Evolutionary conservation across 2,329 filamentous ascomycete species (phyloP), one percentile per base, ranked within the genome.

Genomic region (Trichoderma guizhouense): DNA sequence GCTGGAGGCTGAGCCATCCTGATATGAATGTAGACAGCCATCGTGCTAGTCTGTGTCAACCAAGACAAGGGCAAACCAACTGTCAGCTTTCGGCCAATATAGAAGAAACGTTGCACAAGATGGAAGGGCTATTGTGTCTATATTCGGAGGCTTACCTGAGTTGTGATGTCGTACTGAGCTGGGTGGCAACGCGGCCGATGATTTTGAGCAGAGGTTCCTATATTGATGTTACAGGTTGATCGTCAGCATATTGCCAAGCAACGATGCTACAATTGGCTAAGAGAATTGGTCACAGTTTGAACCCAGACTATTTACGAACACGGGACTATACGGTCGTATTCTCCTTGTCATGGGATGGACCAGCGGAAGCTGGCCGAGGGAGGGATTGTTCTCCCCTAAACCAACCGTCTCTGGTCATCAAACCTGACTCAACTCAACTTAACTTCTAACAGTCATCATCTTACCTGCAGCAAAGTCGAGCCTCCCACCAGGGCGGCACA

Each of bases 401-500:
- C 26, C 65, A 43, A 26, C 53, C 65, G n/a, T 47, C 34, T 69
- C 55, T 9, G 14, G 36, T 30, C 51, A 39, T 9, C 57, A 21
- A 47, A 36, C 36, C 34, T 60, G 36, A 61, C 51, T 39, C 36
- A 28, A 67, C 51, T 3, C 32, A 11, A 34, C 34, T 34, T 21
- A 11, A 32, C 34, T 34, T 15, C 18, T 39, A 21, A 53, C 58
- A 14, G 34, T 18, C 14, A 65, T 69, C 60, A 61, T 76, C 83
- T 76, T 81, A 87, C 88, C 83, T 90, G 85, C n/a, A 91, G 77
- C n/a, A 91, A 78, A 28, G 88, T 89, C 74, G 86, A 87, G 51
- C 89, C 88, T 39, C 89, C 89, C 51, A 88, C 86, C 11, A 91
- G 80, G 7, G 84, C 82, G 8, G 88, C 89, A 77, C 89, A 91